Conservation (phyloP, 176 grass and related monocot species). For the Avena eriantha region DNA sequence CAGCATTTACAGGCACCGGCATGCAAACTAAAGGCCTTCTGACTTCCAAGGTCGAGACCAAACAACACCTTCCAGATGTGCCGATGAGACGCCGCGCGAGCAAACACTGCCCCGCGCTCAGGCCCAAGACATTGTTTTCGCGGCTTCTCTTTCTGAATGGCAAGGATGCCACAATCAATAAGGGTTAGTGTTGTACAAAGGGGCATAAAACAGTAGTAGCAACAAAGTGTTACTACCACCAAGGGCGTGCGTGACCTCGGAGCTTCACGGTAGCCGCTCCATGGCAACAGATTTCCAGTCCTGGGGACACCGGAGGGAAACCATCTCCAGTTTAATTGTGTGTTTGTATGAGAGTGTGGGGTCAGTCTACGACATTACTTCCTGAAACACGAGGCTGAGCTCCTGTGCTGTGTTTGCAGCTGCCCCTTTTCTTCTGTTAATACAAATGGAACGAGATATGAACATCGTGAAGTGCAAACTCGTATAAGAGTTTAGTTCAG, state of each 20-base stretch:
- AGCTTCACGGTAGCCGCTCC: slow-evolving; percentile 15
- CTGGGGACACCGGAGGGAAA: slow-evolving; percentile 11
- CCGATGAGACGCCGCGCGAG: neutral
- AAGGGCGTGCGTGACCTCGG: slow-evolving; percentile 44
- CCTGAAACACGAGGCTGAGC: slow-evolving; percentile 84
- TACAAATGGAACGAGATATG: slow-evolving; percentile 2
- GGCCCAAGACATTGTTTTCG: slow-evolving; percentile 17
- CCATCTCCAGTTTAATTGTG: slow-evolving; percentile 31
- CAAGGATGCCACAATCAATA: slow-evolving; percentile 36
- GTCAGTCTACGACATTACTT: slow-evolving; percentile 77
- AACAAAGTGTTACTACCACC: slow-evolving; percentile 32
- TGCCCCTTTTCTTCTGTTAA: slow-evolving; percentile 85
- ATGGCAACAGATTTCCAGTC: slow-evolving; percentile 13
- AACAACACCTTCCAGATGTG: neutral
- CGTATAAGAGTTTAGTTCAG: neutral
- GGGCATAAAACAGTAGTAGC: slow-evolving; percentile 20
- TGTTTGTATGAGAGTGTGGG: slow-evolving; percentile 45
- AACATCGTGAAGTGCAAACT: slow-evolving; percentile 24
- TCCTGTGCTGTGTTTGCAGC: slow-evolving; percentile 83
- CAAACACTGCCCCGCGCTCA: neutral
- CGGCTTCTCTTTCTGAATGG: slow-evolving; percentile 39
- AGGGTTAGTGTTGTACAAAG: slow-evolving; percentile 57
- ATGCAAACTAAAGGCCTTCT: slow-evolving; percentile 15
- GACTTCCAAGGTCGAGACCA: neutral
- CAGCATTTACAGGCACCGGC: slow-evolving; percentile 1